Conservation (phyloP, 2,329 filamentous ascomycete species). For the Pestalotiopsis sp. region DNA sequence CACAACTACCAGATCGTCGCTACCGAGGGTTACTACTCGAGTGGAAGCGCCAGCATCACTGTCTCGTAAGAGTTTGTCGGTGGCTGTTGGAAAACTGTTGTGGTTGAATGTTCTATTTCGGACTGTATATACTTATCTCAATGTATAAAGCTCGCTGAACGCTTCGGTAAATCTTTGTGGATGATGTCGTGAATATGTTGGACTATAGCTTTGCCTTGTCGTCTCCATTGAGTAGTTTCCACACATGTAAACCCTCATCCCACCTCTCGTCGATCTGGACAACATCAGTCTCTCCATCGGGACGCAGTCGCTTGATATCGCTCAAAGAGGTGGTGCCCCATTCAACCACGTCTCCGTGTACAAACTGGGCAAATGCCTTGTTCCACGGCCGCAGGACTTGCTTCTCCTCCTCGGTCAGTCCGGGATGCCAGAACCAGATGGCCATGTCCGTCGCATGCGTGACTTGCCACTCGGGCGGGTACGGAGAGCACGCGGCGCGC, state of each 20-base stretch:
- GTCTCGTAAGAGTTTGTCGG: conserved; percentile 1
- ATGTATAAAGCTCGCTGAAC: background rate
- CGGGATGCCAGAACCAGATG: conserved; percentile 18
- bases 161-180: background rate
- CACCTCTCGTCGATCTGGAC: conserved; percentile 10
- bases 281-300: conserved; percentile 15
- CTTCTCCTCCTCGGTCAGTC: conserved; percentile 14
- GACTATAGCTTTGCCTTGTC: background rate
- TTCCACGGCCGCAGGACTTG: conserved; percentile 13
- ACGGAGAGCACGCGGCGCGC: conserved; percentile 11
- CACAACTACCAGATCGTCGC: conserved; percentile 36
- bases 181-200: background rate
- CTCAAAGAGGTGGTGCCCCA: conserved; percentile 10
- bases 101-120: background rate
- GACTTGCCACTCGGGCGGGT: conserved; percentile 15
- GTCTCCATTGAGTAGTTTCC: conserved; percentile 14
- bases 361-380: conserved; percentile 14
- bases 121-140: conserved; percentile 3
- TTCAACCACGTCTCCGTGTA: conserved; percentile 7
- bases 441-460: conserved; percentile 16
- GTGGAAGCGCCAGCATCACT: conserved; percentile 39
- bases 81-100: background rate
- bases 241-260: conserved; percentile 17
- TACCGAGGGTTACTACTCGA: conserved; percentile 43
- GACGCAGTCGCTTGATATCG: conserved; percentile 8